phyloP scores from a whole-genome alignment of 192 early-diverging fungal species.

The Linnemannia schmuckeri region DNA sequence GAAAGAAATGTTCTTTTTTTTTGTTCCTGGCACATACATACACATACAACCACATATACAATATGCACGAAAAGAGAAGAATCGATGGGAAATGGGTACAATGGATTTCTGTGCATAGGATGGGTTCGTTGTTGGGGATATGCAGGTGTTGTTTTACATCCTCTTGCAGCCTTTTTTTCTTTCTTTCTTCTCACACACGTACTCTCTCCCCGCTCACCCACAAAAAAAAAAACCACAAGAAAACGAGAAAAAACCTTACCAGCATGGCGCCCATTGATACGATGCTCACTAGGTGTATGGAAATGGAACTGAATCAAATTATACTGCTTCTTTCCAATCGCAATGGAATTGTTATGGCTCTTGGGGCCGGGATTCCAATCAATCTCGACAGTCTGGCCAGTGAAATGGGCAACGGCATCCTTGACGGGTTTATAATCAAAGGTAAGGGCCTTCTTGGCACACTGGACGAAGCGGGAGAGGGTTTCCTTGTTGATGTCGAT shows the following conservation, averaged over 20 bases:
- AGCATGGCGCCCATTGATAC: conserved; percentile 35
- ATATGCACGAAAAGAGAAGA: neutral
- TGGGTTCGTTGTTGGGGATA: too few relatives aligned
- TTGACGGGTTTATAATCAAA: conserved; percentile 16
- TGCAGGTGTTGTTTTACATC: too few relatives aligned
- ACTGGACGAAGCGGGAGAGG: neutral
- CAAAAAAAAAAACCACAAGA: too few relatives aligned
- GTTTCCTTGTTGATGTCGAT: conserved; percentile 48
- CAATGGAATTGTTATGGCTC: conserved; percentile 19
- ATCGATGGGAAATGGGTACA: neutral
- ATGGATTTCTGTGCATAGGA: too few relatives aligned
- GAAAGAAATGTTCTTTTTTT: neutral
- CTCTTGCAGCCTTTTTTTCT: too few relatives aligned
- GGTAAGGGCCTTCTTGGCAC: conserved; percentile 1
- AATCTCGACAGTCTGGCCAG: conserved; percentile 62
- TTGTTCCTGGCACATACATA: neutral
- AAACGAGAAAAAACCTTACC: neutral
- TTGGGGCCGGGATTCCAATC: conserved; percentile 7
- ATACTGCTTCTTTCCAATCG: conserved; percentile 51
- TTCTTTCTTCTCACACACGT: too few relatives aligned
- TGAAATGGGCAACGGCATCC: conserved; percentile 42
- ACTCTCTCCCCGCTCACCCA: too few relatives aligned
- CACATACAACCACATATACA: too few relatives aligned
- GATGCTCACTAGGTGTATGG: conserved; percentile 74
- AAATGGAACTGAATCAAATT: conserved; percentile 70